These are phyloP conservation scores for Apiospora hydei DNA, from an alignment of 2,329 filamentous ascomycete species.

Conservation along the genomic window DNA sequence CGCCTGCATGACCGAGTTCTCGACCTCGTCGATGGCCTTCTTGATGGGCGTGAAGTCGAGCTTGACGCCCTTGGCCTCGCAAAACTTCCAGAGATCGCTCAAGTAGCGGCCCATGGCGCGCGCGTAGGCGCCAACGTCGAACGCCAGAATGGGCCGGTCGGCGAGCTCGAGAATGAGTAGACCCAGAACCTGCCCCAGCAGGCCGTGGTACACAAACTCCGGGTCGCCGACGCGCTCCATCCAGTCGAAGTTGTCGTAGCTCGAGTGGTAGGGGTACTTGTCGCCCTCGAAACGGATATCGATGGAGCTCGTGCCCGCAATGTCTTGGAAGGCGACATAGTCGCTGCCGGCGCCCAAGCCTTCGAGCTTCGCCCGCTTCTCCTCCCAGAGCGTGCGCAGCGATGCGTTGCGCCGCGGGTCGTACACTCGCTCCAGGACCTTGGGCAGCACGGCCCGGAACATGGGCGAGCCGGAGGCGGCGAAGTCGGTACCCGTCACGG, in stretches of 20 bases:
- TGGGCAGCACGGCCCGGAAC: constrained; percentile 74
- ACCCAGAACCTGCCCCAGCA: constrained; percentile 80
- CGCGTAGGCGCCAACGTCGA: constrained; percentile 80
- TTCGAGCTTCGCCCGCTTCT: constrained; percentile 65
- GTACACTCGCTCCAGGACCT: constrained; percentile 75
- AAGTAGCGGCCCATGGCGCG: constrained; percentile 69
- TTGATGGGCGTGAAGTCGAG: constrained; percentile 66
- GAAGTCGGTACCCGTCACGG: constrained; percentile 78
- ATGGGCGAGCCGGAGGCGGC: constrained; percentile 82
- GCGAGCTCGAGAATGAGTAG: constrained; percentile 86
- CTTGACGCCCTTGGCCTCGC: constrained; percentile 58
- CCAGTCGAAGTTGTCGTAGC: constrained; percentile 90
- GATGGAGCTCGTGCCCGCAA: constrained; percentile 86
- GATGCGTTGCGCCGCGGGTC: constrained; percentile 78
- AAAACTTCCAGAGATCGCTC: constrained; percentile 71
- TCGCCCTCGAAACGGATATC: constrained; percentile 81
- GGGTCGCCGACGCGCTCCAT: constrained; percentile 83
- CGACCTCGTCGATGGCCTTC: constrained; percentile 68
- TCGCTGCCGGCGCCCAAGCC: constrained; percentile 80
- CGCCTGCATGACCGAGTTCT: constrained; percentile 68
- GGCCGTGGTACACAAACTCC: constrained; percentile 79
- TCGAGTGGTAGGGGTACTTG: constrained; percentile 77
- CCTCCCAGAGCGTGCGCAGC: constrained; percentile 79
- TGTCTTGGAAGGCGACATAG: constrained; percentile 88
- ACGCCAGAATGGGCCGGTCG: constrained; percentile 82